Percentiles rank a stretch among this genome's conserved stretches.
These are phyloP conservation scores for Graphilbum fragrans DNA, from an alignment of 2,329 filamentous ascomycete genomes.

Conservation along the genomic window DNA sequence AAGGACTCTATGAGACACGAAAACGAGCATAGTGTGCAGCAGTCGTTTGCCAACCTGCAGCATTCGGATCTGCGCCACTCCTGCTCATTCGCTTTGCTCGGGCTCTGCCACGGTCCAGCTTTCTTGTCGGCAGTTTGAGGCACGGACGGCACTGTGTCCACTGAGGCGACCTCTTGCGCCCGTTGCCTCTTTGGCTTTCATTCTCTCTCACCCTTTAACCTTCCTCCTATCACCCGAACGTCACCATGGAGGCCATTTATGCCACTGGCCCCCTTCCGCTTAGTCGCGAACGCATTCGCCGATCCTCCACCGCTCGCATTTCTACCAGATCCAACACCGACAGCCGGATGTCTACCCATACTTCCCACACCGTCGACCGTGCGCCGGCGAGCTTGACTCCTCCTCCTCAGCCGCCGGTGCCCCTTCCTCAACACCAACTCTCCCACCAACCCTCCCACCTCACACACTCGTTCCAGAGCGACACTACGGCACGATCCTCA, in stretches of 20 bases:
- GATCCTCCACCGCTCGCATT: background rate
- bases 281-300: background rate
- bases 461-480: constrained; percentile 7
- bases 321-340: constrained; percentile 5
- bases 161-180: background rate
- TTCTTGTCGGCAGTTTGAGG: background rate
- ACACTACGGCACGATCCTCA: background rate
- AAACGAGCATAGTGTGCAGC: no score
- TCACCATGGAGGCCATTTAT: background rate
- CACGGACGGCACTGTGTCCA: background rate
- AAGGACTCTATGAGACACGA: no score
- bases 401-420: constrained; percentile 6
- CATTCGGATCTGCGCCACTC: no score
- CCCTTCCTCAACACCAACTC: background rate
- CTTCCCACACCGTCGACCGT: constrained; percentile 1
- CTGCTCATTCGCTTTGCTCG: background rate
- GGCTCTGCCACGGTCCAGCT: background rate
- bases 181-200: background rate
- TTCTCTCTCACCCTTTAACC: background rate
- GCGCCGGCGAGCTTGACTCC: constrained; percentile 2
- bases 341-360: background rate
- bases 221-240: background rate
- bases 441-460: constrained; percentile 1
- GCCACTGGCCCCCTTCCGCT: background rate
- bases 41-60: no score